Percentiles rank a stretch among this genome's conserved stretches.
These are phyloP conservation scores for Camelina laxa DNA, from an alignment of 345 rosid species.

Conservation along the genomic window DNA sequence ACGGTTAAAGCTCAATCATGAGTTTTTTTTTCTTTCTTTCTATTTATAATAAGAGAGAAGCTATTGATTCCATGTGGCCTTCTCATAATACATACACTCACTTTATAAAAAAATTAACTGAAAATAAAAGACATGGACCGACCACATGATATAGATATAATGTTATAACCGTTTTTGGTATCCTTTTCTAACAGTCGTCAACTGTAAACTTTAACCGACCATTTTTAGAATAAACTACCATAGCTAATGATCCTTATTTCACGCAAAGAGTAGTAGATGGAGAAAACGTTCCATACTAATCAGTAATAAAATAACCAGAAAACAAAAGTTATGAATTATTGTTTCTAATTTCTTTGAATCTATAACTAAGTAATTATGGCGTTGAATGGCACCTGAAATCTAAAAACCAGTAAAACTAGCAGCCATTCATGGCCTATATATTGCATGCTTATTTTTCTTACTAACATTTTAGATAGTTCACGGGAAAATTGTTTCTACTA, in stretches of 20 bases:
- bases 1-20: slow-evolving; percentile 16
- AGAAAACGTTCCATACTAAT: too few species aligned
- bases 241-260: background rate
- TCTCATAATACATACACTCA: background rate
- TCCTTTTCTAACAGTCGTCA: slow-evolving; percentile 12
- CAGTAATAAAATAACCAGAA: background rate
- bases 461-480: too few species aligned
- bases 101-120: background rate
- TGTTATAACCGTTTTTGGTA: slow-evolving; percentile 26
- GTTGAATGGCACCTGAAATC: too few species aligned
- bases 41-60: background rate
- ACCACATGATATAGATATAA: background rate
- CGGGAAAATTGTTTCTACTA: too few species aligned
- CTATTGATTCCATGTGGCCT: slow-evolving; percentile 21
- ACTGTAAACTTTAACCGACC: slow-evolving; percentile 34
- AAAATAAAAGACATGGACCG: background rate
- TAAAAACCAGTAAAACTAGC: too few species aligned
- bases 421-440: too few species aligned
- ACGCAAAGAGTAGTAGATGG: background rate
- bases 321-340: background rate
- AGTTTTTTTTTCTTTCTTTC: background rate
- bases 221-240: background rate
- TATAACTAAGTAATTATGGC: too few species aligned
- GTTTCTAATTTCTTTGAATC: too few species aligned
- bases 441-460: too few species aligned